Conservation (phyloP, 495 filamentous ascomycete species). For the Thermochaetoides thermophila region DNA sequence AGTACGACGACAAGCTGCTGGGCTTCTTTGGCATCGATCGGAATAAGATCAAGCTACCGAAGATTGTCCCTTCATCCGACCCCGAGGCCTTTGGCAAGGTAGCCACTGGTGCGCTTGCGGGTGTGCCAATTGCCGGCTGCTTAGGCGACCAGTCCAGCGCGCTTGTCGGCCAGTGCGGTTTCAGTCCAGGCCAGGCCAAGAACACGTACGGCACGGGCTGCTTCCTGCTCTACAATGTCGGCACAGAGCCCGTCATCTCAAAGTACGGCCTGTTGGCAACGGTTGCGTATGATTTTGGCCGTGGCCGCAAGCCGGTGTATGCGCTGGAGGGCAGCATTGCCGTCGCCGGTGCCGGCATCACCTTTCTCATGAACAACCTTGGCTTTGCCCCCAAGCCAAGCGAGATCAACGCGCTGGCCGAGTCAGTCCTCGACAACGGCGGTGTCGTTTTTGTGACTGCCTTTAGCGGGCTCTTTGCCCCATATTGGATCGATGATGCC, state of each 20-base stretch:
- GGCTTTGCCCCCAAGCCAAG: constrained; percentile 65
- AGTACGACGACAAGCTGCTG: constrained; percentile 73
- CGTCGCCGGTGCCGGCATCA: constrained; percentile 79
- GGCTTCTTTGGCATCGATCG: constrained; percentile 70
- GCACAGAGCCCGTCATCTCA: constrained; percentile 78
- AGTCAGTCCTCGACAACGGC: constrained; percentile 72
- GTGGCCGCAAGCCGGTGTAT: constrained; percentile 61
- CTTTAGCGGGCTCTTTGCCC: constrained; percentile 89
- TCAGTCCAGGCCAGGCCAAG: constrained; percentile 76
- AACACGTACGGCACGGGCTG: constrained; percentile 96
- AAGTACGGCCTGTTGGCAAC: constrained; percentile 79
- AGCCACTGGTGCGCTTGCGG: constrained; percentile 50
- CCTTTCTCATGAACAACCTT: constrained; percentile 82
- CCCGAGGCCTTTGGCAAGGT: constrained; percentile 59
- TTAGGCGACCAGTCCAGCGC: constrained; percentile 89
- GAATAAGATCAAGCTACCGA: constrained; percentile 62
- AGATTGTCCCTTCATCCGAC: constrained; percentile 78
- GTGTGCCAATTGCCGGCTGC: constrained; percentile 70
- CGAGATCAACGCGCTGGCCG: constrained; percentile 71
- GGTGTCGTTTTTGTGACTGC: constrained; percentile 91
- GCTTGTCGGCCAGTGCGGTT: constrained; percentile 82
- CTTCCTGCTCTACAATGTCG: constrained; percentile 91
- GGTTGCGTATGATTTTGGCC: constrained; percentile 74
- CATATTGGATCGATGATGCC: constrained; percentile 97
- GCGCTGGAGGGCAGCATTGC: constrained; percentile 88